Base-by-base conservation (phyloP, 164 flowering plant species). In the Sextonia rubra region DNA sequence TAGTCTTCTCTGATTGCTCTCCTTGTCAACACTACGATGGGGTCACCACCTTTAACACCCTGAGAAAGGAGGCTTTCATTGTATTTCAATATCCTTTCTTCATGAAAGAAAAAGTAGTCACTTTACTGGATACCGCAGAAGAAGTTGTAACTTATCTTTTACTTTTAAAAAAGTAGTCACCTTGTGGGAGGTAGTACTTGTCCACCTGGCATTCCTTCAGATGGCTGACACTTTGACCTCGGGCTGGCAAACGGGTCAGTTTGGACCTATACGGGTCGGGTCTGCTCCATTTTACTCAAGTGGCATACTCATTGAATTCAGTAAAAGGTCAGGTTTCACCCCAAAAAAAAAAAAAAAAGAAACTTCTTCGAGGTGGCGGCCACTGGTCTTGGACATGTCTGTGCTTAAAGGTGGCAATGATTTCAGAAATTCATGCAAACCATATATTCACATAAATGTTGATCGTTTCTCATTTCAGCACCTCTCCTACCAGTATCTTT, bases 101-200 rank as follows among this genome's bases (percentile, higher is more conserved):
- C 89, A 81, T 94, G 96, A 60, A 94, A 85, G 74, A 91, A 88
- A 69, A 94, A 77, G 69, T 91, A 94, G n/a, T 94, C 92, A 75
- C n/a, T n/a, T n/a, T n/a, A n/a, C n/a, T n/a, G n/a, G n/a, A n/a
- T n/a, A n/a, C n/a, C n/a, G n/a, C n/a, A n/a, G n/a, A n/a, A n/a
- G n/a, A n/a, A n/a, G n/a, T n/a, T n/a, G n/a, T n/a, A n/a, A n/a
- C n/a, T n/a, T n/a, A n/a, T n/a, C n/a, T n/a, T n/a, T n/a, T n/a
- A n/a, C n/a, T n/a, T n/a, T n/a, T n/a, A n/a, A n/a, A n/a, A n/a
- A n/a, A n/a, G n/a, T n/a, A n/a, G n/a, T n/a, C n/a, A n/a, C 90
- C 93, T 20, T 15, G 37, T 2, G 97, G 98, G 26, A 93, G 85
- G 37, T 86, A 71, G 32, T 83, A 82, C 47, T 73, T 52, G 55